These are phyloP conservation scores for Boechera retrofracta DNA, from an alignment of 345 rosid genomes.

Conservation along the genomic window DNA sequence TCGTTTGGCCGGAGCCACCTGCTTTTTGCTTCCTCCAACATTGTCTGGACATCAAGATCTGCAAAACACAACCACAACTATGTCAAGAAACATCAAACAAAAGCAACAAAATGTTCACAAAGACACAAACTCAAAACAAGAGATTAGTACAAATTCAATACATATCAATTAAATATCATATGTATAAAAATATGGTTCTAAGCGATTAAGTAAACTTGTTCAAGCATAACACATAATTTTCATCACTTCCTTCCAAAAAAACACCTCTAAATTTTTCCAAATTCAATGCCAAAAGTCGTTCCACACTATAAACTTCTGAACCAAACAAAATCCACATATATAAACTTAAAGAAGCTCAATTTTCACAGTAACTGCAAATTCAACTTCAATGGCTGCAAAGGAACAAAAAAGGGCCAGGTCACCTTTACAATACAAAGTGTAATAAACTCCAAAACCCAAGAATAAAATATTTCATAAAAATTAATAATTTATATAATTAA, in stretches of 20 bases:
- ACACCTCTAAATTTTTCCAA: background rate
- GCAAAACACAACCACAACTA: slow-evolving; percentile 33
- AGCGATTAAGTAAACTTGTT: slow-evolving; percentile 3
- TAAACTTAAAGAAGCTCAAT: slow-evolving; percentile 6
- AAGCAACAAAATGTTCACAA: slow-evolving; percentile 9
- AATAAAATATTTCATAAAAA: background rate
- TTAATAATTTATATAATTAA: background rate
- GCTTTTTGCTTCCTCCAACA: slow-evolving; percentile 73
- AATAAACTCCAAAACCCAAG: slow-evolving; percentile 16
- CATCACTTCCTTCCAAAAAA: background rate
- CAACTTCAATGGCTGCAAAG: slow-evolving; percentile 2
- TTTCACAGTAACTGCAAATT: slow-evolving; percentile 5
- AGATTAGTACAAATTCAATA: background rate
- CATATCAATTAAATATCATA: background rate
- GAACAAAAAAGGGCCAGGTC: slow-evolving; percentile 33
- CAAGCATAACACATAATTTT: background rate
- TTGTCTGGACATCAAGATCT: slow-evolving; percentile 78
- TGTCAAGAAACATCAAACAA: slow-evolving; percentile 18
- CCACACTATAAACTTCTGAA: background rate
- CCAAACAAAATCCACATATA: background rate
- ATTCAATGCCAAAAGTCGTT: background rate
- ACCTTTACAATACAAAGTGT: slow-evolving; percentile 2
- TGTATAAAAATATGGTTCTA: background rate
- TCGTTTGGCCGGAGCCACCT: slow-evolving; percentile 99
- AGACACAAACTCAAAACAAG: slow-evolving; percentile 11